Evolutionary conservation across 2,329 filamentous ascomycete species (phyloP).

Genomic region (Dothiorella sarmentorum): DNA sequence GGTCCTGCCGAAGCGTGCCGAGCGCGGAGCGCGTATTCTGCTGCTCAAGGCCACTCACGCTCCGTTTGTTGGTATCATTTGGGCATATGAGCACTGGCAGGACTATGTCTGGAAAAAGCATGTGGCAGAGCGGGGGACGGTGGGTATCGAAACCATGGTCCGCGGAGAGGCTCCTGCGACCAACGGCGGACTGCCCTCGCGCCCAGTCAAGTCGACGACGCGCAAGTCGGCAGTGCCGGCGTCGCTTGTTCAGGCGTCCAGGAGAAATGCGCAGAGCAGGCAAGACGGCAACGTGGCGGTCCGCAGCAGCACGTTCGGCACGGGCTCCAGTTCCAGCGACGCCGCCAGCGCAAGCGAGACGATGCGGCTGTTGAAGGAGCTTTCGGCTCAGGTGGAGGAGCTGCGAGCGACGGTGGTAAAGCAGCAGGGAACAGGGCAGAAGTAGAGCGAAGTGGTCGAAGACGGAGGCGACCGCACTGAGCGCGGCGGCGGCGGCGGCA

Average conservation of each 20-base stretch:
- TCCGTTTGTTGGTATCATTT: slow-evolving; percentile 67
- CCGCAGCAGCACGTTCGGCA: no score
- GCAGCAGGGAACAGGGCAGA: slow-evolving; percentile 3
- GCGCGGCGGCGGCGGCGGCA: neutral
- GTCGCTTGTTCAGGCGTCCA: slow-evolving; percentile 16
- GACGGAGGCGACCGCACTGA: neutral
- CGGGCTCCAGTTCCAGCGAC: neutral
- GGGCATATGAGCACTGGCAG: slow-evolving; percentile 57
- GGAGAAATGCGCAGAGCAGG: neutral
- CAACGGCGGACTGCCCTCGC: slow-evolving; percentile 11
- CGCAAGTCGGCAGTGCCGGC: slow-evolving; percentile 9
- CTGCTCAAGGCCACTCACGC: slow-evolving; percentile 59
- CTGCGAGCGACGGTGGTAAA: slow-evolving; percentile 16
- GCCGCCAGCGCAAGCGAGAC: slow-evolving; percentile 7
- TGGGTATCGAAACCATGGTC: slow-evolving; percentile 5
- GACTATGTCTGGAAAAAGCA: slow-evolving; percentile 23
- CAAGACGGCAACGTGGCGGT: no score
- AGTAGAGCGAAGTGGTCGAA: neutral
- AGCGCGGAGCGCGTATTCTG: slow-evolving; percentile 60
- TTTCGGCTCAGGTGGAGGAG: slow-evolving; percentile 14
- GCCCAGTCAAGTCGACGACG: slow-evolving; percentile 7
- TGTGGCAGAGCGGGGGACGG: neutral
- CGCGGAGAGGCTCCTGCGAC: slow-evolving; percentile 4
- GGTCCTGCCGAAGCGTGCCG: slow-evolving; percentile 60
- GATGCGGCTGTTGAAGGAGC: slow-evolving; percentile 12